These are phyloP conservation scores for Phytomonas francai DNA, from an alignment of 208 protist genomes.

Conservation along the genomic window DNA sequence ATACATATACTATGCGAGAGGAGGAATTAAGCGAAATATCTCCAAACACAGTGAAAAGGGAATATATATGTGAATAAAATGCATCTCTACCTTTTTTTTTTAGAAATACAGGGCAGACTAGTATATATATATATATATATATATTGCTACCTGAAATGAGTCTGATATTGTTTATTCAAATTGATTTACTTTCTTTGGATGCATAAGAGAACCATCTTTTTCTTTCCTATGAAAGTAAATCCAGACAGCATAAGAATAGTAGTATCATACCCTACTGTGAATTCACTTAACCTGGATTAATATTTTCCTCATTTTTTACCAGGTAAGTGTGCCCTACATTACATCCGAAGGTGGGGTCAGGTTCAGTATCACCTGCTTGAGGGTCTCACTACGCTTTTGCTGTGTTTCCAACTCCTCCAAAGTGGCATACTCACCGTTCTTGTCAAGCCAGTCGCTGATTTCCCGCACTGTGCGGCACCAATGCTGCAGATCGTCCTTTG, in stretches of 20 bases:
- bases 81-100: slow-evolving; percentile 14
- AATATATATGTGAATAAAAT: slow-evolving; percentile 8
- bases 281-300: too few species aligned
- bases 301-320: too few species aligned
- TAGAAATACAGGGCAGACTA: slow-evolving; percentile 3
- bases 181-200: slow-evolving; percentile 5
- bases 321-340: too few species aligned
- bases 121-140: slow-evolving; percentile 3
- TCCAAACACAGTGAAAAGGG: slow-evolving; percentile 1
- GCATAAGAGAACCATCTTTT: not conserved
- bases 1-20: not conserved
- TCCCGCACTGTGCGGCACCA: slow-evolving; percentile 30
- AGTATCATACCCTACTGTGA: too few species aligned
- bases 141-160: too few species aligned
- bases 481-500: slow-evolving; percentile 35
- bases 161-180: too few species aligned
- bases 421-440: slow-evolving; percentile 29
- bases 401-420: slow-evolving; percentile 27
- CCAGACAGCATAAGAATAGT: too few species aligned
- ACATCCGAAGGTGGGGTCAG: too few species aligned
- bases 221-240: too few species aligned
- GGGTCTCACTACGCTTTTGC: not conserved
- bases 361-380: slow-evolving; percentile 12
- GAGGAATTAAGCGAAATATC: not conserved
- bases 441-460: slow-evolving; percentile 46